Base-by-base conservation (phyloP, 129 eudicot species). In the Gnaphalium uliginosum region DNA sequence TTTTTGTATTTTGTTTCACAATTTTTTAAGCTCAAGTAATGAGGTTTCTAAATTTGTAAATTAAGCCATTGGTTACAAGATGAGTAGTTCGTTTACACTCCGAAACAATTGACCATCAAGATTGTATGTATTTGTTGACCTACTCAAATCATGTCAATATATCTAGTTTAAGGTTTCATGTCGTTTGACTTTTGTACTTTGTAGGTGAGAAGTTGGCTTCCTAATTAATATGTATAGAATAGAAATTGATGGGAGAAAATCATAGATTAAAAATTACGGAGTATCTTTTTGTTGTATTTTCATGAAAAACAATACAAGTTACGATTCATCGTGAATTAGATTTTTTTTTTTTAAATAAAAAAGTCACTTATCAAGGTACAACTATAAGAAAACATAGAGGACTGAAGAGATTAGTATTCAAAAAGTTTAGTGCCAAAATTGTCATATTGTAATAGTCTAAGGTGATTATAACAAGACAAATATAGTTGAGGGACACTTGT, bases 51-150 rank as follows among this genome's bases (percentile, higher is more conserved):
- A 9, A 39, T 39, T 9, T 39, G 46, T 39, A 1, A 9, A 39
- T 9, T 39, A 8, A 39, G 13, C 5, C 43, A 33, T 54, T 53
- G 43, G 29, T 32, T 30, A 50, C 46, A 46, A 27, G 24, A 19
- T 27, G 63, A 71, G 41, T 71, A 54, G 76, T 19, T 53, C 62
- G 50, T 30, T 27, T 11, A 32, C 53, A 27, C 54, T 46, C 5
- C 51, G 14, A 32, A 29, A 8, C 18, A 3, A 23, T 75, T 75
- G 24, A 65, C 79, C 0, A 64, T 65, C 61, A 48, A 30, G 23
- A 19, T 21, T 29, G 79, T 50, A 53, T 22, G 15, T 9, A 1
- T 41, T 43, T 43, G 72, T 75, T 75, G 33, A 75, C 72, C 72
- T 75, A 64, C 79, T 32, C 18, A 75, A 50, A 17, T 21, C 53